Evolutionary conservation across 208 protist genomes (phyloP).

Genomic region (Histomonas meleagridis): DNA sequence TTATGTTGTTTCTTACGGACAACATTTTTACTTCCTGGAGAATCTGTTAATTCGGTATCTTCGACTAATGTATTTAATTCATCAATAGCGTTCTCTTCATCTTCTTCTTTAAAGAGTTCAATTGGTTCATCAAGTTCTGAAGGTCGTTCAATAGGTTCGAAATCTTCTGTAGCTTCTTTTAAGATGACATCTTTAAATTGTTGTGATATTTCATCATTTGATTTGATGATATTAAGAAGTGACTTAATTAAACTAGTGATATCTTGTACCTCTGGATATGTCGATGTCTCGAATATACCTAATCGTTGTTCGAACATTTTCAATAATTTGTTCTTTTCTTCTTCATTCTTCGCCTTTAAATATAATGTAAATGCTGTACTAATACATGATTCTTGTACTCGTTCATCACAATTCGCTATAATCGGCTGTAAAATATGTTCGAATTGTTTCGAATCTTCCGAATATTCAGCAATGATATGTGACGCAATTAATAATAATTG

Average conservation of each 20-base stretch:
- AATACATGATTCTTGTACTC: not conserved
- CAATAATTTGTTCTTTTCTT: not conserved
- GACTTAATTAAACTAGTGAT: not conserved
- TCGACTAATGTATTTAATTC: not conserved
- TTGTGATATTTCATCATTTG: no score
- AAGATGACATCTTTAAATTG: not conserved
- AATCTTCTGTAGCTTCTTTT: not conserved
- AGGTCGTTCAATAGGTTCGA: not conserved
- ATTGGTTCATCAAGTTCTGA: not conserved
- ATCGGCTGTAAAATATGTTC: not conserved
- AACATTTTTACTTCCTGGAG: not conserved
- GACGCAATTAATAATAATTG: not conserved
- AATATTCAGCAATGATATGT: conserved; percentile 14
- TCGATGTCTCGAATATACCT: not conserved
- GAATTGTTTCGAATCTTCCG: not conserved
- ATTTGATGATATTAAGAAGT: not conserved
- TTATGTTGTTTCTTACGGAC: not conserved
- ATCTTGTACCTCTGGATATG: conserved; percentile 27
- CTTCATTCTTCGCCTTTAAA: not conserved
- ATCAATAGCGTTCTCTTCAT: not conserved
- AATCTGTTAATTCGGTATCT: not conserved
- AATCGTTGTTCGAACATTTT: not conserved
- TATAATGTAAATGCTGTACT: conserved; percentile 17
- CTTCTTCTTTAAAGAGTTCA: not conserved
- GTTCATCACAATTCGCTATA: not conserved